These are phyloP conservation scores for Triticum turgidum DNA, from an alignment of 176 grass and related monocot species.

Conservation along the genomic window DNA sequence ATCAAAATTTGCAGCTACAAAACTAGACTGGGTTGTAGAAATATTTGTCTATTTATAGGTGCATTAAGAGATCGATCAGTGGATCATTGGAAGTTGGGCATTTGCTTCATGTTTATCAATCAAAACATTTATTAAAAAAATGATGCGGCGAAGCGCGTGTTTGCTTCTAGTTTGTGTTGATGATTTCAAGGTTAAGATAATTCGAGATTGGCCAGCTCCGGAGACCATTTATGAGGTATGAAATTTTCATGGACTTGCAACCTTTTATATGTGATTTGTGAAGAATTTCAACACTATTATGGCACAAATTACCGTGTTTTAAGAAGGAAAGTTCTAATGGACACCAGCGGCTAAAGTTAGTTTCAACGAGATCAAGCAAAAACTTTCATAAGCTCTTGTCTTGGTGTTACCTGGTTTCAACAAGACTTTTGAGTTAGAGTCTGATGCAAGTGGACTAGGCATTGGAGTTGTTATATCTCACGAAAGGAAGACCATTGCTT, in stretches of 20 bases:
- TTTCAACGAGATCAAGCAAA: not conserved
- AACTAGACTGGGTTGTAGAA: too few relatives aligned
- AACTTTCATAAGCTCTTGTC: not conserved
- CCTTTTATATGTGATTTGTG: conserved; percentile 6
- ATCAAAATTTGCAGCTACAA: too few relatives aligned
- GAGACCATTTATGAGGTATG: not conserved
- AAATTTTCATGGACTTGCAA: not conserved
- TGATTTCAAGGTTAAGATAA: not conserved
- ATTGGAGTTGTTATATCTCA: too few relatives aligned
- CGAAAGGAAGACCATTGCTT: too few relatives aligned
- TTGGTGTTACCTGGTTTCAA: not conserved
- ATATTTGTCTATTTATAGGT: too few relatives aligned
- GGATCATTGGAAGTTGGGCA: too few relatives aligned
- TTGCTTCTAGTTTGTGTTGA: not conserved
- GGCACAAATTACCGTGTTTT: not conserved
- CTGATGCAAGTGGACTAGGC: not conserved
- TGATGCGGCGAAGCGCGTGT: too few relatives aligned
- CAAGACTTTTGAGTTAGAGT: not conserved
- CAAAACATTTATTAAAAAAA: too few relatives aligned
- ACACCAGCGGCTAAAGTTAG: not conserved
- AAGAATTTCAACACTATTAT: not conserved
- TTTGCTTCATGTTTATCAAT: too few relatives aligned
- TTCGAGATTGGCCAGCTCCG: not conserved
- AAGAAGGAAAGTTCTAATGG: not conserved
- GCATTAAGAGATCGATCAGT: too few relatives aligned